Percentiles rank a stretch among this genome's conserved stretches.
Conservation (phyloP, 2,329 filamentous ascomycete species). For the Talaromyces verruculosus region DNA sequence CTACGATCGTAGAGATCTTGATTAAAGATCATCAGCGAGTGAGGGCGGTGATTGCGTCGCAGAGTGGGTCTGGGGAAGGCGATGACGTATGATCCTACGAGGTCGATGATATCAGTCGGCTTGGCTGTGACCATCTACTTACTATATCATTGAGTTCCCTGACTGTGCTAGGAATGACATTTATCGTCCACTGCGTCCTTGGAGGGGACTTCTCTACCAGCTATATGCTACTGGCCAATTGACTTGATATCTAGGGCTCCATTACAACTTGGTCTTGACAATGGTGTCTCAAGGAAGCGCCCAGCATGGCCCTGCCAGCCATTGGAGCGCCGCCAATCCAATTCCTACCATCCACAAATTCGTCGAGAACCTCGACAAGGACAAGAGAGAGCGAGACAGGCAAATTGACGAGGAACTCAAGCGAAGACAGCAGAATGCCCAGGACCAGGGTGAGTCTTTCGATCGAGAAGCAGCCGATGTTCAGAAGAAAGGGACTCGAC, state of each 20-base stretch:
- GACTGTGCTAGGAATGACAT: no score
- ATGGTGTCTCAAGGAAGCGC: slow-evolving; percentile 15
- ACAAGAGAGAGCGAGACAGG: slow-evolving; percentile 74
- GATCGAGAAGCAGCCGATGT: slow-evolving; percentile 51
- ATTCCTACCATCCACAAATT: slow-evolving; percentile 88
- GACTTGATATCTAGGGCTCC: background rate
- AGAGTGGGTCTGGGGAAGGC: background rate
- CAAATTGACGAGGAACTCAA: slow-evolving; percentile 63
- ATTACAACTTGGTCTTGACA: background rate
- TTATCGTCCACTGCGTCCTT: background rate
- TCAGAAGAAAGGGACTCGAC: slow-evolving; percentile 51
- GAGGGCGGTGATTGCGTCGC: no score
- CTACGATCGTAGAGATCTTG: no score
- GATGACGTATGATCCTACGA: slow-evolving; percentile 17
- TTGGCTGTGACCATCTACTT: background rate
- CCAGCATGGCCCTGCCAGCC: slow-evolving; percentile 57
- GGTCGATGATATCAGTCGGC: slow-evolving; percentile 22
- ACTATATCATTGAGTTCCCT: background rate
- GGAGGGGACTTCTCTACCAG: background rate
- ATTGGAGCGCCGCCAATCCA: slow-evolving; percentile 80
- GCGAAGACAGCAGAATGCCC: slow-evolving; percentile 35
- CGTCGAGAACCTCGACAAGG: slow-evolving; percentile 71
- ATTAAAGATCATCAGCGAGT: no score
- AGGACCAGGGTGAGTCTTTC: slow-evolving; percentile 39
- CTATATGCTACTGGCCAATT: background rate